A percentile compares a stretch with the other conserved stretches of the same genome.
phyloP scores from a whole-genome alignment of 345 rosid genomes.

The Camelina sativa region DNA sequence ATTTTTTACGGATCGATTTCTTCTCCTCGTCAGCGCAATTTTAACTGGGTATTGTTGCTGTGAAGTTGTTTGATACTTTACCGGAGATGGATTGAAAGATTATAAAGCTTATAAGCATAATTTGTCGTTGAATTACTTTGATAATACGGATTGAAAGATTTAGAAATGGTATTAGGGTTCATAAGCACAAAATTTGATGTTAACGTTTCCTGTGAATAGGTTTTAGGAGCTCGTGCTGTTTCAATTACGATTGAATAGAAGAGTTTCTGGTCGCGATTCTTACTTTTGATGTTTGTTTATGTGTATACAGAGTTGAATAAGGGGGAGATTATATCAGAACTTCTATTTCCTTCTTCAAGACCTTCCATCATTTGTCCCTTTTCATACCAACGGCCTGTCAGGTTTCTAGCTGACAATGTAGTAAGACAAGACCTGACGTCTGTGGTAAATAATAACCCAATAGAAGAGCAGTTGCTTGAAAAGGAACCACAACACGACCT shows the following conservation, averaged over 20 bases:
- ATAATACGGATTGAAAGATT: too few relatives aligned
- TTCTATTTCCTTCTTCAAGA: conserved; percentile 55
- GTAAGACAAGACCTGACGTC: conserved; percentile 36
- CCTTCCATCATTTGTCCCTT: conserved; percentile 48
- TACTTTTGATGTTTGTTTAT: conserved; percentile 26
- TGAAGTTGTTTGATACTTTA: conserved; percentile 25
- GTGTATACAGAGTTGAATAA: conserved; percentile 59
- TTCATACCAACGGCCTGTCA: conserved; percentile 42
- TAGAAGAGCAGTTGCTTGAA: conserved; percentile 38
- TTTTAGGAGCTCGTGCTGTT: conserved; percentile 15
- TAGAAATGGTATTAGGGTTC: neutral
- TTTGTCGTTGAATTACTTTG: neutral
- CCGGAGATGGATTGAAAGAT: neutral
- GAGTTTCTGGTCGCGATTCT: neutral
- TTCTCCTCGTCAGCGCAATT: neutral
- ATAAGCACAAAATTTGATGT: conserved; percentile 18
- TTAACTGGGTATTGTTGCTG: conserved; percentile 11
- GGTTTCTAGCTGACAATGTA: conserved; percentile 40
- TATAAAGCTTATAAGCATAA: neutral
- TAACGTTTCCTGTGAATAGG: conserved; percentile 10
- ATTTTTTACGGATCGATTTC: neutral
- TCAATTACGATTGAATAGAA: neutral
- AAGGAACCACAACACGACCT: conserved; percentile 45
- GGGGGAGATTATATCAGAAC: conserved; percentile 75
- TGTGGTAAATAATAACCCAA: conserved; percentile 26